Evolutionary conservation across 2,329 filamentous ascomycete species (phyloP), one percentile per base, ranked within the genome.

Genomic region (Colletotrichum graminicola): DNA sequence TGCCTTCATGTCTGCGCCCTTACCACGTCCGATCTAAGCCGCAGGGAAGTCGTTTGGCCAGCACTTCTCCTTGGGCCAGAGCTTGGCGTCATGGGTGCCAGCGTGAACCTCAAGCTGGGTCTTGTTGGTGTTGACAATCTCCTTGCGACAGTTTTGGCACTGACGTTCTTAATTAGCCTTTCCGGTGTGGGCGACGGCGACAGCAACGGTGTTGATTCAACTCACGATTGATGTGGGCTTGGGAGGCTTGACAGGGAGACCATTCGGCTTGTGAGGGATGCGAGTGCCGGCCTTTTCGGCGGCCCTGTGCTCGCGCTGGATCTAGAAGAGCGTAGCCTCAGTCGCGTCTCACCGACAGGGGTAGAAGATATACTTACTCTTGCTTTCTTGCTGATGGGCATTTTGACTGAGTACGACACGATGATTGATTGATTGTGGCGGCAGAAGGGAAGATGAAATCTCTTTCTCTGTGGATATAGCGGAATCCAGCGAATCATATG

Each of bases 51-150:
- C 84, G 62, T 84, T 85, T 2, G 87, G 87, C 83, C 85, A 89
- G 81, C 87, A 89, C 82, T 88, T 88, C 81, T 88, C 86, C 82
- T 88, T 88, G 0, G 86, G 79, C 87, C 86, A 88, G 5, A 78
- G 70, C 72, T 84, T 84, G 34, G 82, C 79, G 73, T 84, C 81
- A 75, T 89, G 87, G 6, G 85, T 88, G 62, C 78, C 76, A 16
- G 86, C 87, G 74, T 89, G 87, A n/a, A 83, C 82, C 77, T 86
- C 84, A 18, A 88, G 81, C 76, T 87, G 85, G 52, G 82, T 81
- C 64, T 82, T 79, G 75, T 88, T 87, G 66, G 84, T 85, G 76
- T 84, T 85, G 73, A 87, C 82, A 62, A 87, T 82, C 75, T 86
- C 85, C 74, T 85, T 85, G 73, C 83, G 82, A 76, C 85, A 87